Evolutionary conservation across 2,329 filamentous ascomycete species (phyloP).

Genomic region (Madurella fahalii): DNA sequence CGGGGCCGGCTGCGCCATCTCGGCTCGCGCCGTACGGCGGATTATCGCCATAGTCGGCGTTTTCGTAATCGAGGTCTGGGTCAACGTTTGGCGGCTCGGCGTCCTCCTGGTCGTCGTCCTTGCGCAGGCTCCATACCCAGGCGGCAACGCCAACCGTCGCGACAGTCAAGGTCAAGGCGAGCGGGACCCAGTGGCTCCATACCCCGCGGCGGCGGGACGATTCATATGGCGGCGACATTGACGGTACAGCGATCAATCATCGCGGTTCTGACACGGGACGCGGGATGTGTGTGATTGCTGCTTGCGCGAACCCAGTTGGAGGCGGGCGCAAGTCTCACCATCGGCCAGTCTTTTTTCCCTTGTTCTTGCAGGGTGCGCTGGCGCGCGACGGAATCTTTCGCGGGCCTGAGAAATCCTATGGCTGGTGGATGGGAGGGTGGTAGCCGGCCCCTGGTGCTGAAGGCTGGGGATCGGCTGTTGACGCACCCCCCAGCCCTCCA

Average conservation of each 20-base stretch:
- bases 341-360: not conserved
- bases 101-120: constrained; percentile 57
- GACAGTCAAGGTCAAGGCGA: constrained; percentile 80
- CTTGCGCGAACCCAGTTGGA: not conserved
- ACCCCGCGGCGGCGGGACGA: constrained; percentile 59
- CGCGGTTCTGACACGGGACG: constrained; percentile 25
- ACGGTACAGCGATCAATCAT: constrained; percentile 38
- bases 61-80: constrained; percentile 48
- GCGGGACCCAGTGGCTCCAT: constrained; percentile 83
- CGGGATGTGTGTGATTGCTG: not conserved
- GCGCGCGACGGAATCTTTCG: not conserved
- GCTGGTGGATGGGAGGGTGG: constrained; percentile 12
- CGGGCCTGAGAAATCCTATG: constrained; percentile 13
- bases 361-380: not conserved
- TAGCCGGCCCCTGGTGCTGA: not conserved
- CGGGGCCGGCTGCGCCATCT: constrained; percentile 35
- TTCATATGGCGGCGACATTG: constrained; percentile 62
- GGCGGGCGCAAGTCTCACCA: not conserved
- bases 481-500: constrained; percentile 15
- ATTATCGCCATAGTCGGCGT: constrained; percentile 47
- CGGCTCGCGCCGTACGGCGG: constrained; percentile 44
- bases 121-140: constrained; percentile 91
- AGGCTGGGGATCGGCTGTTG: constrained; percentile 18
- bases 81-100: constrained; percentile 53
- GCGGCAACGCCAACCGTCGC: constrained; percentile 82